Evolutionary conservation across 2,329 filamentous ascomycete genomes (phyloP).

Genomic region (Colletotrichum eleusines): DNA sequence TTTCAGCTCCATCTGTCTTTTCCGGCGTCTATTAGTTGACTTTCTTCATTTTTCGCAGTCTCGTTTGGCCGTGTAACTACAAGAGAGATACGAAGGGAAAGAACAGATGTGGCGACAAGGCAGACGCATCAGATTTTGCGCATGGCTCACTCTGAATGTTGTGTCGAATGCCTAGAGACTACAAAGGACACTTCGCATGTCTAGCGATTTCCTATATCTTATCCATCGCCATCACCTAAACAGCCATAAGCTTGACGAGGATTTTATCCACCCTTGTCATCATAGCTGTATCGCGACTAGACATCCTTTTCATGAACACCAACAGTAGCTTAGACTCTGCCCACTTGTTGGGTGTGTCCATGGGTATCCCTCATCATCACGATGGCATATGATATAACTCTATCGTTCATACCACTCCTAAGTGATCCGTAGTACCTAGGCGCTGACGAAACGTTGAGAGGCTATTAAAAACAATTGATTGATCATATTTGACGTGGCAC

Average conservation of each 20-base stretch:
- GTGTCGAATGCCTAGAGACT: neutral
- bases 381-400: conserved; percentile 45
- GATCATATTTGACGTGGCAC: conserved; percentile 28
- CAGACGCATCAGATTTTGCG: neutral
- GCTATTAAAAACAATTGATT: neutral
- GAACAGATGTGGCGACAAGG: neutral
- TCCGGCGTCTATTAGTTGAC: neutral
- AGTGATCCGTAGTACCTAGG: neutral
- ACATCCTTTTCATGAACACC: conserved; percentile 44
- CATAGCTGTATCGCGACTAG: neutral
- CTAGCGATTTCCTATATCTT: neutral
- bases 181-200: no score
- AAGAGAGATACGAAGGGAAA: neutral
- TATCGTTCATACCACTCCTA: conserved; percentile 53
- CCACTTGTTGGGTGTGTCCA: conserved; percentile 41
- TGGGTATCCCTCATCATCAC: conserved; percentile 41
- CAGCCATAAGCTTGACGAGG: neutral
- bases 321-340: conserved; percentile 41
- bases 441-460: neutral
- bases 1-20: neutral
- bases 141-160: neutral
- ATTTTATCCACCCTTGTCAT: neutral
- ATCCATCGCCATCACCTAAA: neutral
- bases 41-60: neutral
- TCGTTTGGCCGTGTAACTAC: neutral